Evolutionary conservation across 306 rosid genomes (phyloP), one percentile per base, ranked within the genome.

Genomic region (Prunus dulcis): DNA sequence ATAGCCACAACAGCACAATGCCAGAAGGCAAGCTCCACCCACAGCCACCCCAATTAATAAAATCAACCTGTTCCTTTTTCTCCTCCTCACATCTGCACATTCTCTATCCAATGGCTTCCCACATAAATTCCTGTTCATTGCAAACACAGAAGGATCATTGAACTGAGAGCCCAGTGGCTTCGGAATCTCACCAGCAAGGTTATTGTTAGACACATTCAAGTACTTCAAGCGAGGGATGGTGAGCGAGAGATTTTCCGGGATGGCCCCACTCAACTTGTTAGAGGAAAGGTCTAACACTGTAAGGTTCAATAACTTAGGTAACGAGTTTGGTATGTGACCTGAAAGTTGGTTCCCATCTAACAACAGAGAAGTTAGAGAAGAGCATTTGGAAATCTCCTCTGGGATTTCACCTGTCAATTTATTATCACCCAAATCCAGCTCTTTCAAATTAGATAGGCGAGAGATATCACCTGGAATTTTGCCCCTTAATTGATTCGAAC

Each of bases 121-220:
- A 34, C 97, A 92, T 50, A 92, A 43, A 43, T 53, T 79, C 23
- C 30, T 81, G 77, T 92, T 92, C 80, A 25, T 64, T 3, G 87
- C 88, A 72, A 78, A 92, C 23, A 83, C 83, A 6, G 80, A 81
- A 51, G 92, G 83, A 63, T 85, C 88, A 2, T 72, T 77, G 81
- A 90, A 90, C 47, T 72, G 67, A 3, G 88, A 72, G 62, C 96
- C 86, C 52, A 92, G 61, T 52, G 27, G 52, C 78, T 66, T 56
- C 0, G 97, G 97, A 78, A 92, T 87, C 84, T 92, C 87, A 9
- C 97, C 93, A 47, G 82, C 86, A 5, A 92, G 92, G 60, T 90
- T 60, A 65, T 92, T 92, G 30, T 65, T 77, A 10, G 93, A 92
- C 73, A 92, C 58, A 70, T 92, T 88, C 53, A 92, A 75, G 74